Percentiles rank a stretch among this genome's conserved stretches.
These are phyloP conservation scores for Talaromyces sp. DNA, from an alignment of 2,329 filamentous ascomycete species.

Conservation along the genomic window DNA sequence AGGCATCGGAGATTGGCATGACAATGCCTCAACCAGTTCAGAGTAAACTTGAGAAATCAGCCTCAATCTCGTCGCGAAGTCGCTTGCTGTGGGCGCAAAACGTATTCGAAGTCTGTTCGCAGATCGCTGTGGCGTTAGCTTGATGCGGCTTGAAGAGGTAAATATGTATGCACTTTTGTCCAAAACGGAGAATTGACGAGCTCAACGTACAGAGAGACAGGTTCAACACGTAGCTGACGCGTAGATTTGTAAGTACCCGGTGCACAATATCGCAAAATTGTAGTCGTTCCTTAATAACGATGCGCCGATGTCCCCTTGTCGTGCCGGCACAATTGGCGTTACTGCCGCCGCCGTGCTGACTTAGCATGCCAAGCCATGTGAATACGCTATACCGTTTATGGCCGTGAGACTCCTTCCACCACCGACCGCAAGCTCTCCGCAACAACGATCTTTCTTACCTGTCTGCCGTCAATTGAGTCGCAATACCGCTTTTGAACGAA, in stretches of 20 bases:
- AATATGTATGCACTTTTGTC: constrained; percentile 7
- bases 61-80: not conserved
- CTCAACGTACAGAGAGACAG: not conserved
- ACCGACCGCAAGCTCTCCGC: constrained; percentile 4
- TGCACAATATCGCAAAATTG: constrained; percentile 4
- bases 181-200: not conserved
- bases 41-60: not conserved
- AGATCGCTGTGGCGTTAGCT: constrained; percentile 15
- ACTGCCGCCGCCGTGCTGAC: constrained; percentile 12
- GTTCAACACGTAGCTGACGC: constrained; percentile 17
- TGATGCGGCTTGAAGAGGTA: constrained; percentile 7
- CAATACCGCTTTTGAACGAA: not conserved
- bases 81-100: not conserved
- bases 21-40: constrained; percentile 5
- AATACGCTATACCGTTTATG: constrained; percentile 13
- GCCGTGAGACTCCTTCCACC: constrained; percentile 5
- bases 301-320: constrained; percentile 15
- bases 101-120: constrained; percentile 7
- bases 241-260: constrained; percentile 12
- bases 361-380: constrained; percentile 14
- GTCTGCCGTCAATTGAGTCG: constrained; percentile 5
- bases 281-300: constrained; percentile 7
- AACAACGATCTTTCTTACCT: not conserved
- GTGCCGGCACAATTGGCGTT: constrained; percentile 9
- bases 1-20: constrained; percentile 24